Conservation (phyloP, 352 stramenopile genomes). For the Globisporangium parvum region DNA sequence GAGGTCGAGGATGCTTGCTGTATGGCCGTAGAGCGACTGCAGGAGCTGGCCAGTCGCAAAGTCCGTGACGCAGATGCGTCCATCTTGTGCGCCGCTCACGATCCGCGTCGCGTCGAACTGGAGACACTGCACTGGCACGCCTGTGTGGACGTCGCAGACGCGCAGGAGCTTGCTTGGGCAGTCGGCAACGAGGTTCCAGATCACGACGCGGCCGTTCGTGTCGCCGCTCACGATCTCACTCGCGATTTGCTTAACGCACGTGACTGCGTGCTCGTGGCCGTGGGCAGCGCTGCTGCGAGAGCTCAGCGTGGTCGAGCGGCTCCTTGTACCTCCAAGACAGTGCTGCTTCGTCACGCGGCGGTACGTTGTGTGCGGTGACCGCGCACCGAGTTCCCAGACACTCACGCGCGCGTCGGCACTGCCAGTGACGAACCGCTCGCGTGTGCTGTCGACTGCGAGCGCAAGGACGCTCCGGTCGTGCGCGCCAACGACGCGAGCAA, state of each 20-base stretch:
- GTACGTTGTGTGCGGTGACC: constrained; percentile 17
- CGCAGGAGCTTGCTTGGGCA: constrained; percentile 45
- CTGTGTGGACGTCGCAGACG: constrained; percentile 48
- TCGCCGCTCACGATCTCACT: constrained; percentile 78
- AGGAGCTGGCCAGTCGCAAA: constrained; percentile 65
- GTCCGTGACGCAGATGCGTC: constrained; percentile 63
- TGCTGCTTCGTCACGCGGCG: constrained; percentile 27
- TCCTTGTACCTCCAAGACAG: constrained; percentile 16
- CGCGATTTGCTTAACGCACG: constrained; percentile 46
- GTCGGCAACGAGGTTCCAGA: constrained; percentile 66
- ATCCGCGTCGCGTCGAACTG: constrained; percentile 76
- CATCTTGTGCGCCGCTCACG: constrained; percentile 44
- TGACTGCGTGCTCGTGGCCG: constrained; percentile 47
- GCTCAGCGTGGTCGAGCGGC: constrained; percentile 17
- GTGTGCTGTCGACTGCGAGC: constrained; percentile 40
- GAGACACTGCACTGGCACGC: constrained; percentile 47
- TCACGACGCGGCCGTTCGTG: constrained; percentile 41
- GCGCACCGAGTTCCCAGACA: constrained; percentile 44
- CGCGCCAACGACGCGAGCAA: constrained; percentile 44
- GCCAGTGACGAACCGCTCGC: constrained; percentile 39
- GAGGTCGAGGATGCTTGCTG: constrained; percentile 42
- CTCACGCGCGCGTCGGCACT: constrained; percentile 58
- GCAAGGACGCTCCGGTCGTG: constrained; percentile 47
- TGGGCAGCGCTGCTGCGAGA: constrained; percentile 29
- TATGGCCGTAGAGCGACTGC: constrained; percentile 56